These are phyloP conservation scores for Logfia minima DNA, from an alignment of 129 eudicot species.

Conservation along the genomic window DNA sequence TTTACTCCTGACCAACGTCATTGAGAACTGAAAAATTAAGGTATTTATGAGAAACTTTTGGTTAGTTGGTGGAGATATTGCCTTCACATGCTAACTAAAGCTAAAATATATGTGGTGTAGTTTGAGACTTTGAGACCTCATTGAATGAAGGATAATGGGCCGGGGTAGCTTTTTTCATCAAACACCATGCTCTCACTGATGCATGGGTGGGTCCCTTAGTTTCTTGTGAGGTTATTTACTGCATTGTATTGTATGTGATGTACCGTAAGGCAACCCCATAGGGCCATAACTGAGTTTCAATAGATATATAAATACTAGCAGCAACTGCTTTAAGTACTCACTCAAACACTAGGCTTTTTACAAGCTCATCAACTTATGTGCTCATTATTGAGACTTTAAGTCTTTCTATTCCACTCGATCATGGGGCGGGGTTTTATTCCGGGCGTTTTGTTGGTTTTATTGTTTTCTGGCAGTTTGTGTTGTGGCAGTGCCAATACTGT, in stretches of 20 bases:
- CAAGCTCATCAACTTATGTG: constrained; percentile 27
- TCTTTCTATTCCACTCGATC: not conserved
- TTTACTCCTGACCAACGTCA: not conserved
- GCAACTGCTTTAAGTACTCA: constrained; percentile 26
- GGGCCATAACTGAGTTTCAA: not conserved
- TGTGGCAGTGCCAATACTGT: constrained; percentile 43
- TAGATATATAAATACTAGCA: constrained; percentile 41
- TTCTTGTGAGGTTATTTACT: constrained; percentile 60
- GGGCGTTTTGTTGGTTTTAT: constrained; percentile 43
- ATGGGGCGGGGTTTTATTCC: constrained; percentile 24
- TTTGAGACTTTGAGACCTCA: constrained; percentile 45
- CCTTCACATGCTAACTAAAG: constrained; percentile 38
- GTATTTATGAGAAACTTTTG: constrained; percentile 26
- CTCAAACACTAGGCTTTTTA: constrained; percentile 20
- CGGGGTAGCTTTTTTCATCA: constrained; percentile 26
- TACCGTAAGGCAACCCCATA: constrained; percentile 10
- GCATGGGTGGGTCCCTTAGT: constrained; percentile 41
- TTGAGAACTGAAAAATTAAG: not conserved
- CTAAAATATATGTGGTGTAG: constrained; percentile 37
- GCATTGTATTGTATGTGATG: constrained; percentile 7
- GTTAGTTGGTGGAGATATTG: constrained; percentile 42
- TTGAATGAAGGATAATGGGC: constrained; percentile 57
- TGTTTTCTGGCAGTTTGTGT: constrained; percentile 44
- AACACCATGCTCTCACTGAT: constrained; percentile 6
- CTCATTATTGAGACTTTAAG: constrained; percentile 26